A percentile compares a stretch with the other conserved stretches of the same genome.
These are phyloP conservation scores for Nannizziopsis arthrosporioides DNA, from an alignment of 2,329 filamentous ascomycete genomes.

Conservation along the genomic window DNA sequence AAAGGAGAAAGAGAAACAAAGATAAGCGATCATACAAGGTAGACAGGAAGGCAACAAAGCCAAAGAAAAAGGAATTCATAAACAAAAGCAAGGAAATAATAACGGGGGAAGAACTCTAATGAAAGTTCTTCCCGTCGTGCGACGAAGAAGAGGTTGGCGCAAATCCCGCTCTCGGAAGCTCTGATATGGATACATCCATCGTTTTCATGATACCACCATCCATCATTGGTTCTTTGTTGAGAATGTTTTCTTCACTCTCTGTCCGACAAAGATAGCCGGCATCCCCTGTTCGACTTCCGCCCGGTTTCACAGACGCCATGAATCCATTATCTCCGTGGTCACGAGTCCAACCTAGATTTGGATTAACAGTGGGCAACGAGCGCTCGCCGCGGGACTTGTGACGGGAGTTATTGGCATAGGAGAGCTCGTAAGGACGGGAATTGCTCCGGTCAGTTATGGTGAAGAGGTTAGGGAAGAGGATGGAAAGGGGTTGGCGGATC, in stretches of 20 bases:
- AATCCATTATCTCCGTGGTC: conserved; percentile 2
- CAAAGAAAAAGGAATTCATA: not conserved
- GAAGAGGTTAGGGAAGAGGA: conserved; percentile 16
- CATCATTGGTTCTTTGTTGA: not conserved
- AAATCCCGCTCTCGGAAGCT: not conserved
- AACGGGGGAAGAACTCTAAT: not conserved
- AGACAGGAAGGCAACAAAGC: not conserved
- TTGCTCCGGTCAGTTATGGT: conserved; percentile 5
- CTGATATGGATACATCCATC: conserved; percentile 8
- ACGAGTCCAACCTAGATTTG: not conserved
- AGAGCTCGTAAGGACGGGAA: not conserved
- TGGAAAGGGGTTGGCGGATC: conserved; percentile 23
- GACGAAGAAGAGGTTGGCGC: not conserved
- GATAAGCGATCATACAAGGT: not conserved
- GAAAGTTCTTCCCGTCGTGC: not conserved
- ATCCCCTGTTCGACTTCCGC: not conserved
- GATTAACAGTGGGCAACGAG: conserved; percentile 1
- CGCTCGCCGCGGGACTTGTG: conserved; percentile 6
- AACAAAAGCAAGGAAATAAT: not conserved
- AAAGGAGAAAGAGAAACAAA: no score
- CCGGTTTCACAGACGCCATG: conserved; percentile 7
- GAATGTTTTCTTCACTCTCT: conserved; percentile 9
- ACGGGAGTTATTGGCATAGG: not conserved
- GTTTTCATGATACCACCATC: conserved; percentile 7
- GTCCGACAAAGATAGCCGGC: conserved; percentile 4